These are phyloP conservation scores for Dittrichia graveolens DNA, from an alignment of 129 eudicot species.

Conservation along the genomic window DNA sequence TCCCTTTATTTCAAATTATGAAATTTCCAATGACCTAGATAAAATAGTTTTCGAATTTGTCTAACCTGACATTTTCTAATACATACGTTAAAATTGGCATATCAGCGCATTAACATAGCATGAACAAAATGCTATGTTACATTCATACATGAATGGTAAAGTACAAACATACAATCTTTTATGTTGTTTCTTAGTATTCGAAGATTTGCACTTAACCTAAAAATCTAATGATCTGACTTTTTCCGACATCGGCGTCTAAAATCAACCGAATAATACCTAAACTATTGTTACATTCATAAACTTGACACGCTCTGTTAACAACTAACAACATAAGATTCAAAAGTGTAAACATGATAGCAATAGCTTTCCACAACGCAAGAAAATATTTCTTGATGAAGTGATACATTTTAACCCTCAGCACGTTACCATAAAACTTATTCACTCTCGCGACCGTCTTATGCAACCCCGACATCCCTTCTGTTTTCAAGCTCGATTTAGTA, in stretches of 20 bases:
- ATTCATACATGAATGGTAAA: too few species aligned
- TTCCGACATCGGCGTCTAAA: not conserved
- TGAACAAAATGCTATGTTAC: too few species aligned
- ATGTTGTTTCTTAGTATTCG: not conserved
- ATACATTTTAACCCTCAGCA: slow-evolving; percentile 38
- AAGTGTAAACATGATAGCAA: slow-evolving; percentile 34
- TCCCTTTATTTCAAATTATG: too few species aligned
- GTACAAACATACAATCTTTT: not conserved
- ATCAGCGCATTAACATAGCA: too few species aligned
- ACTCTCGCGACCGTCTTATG: slow-evolving; percentile 35
- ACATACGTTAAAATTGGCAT: too few species aligned
- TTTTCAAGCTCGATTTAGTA: slow-evolving; percentile 28
- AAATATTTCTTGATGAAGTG: slow-evolving; percentile 36
- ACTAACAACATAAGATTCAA: slow-evolving; percentile 35
- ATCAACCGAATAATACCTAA: slow-evolving; percentile 16
- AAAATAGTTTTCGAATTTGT: too few species aligned
- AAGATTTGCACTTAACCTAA: too few species aligned
- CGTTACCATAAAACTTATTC: slow-evolving; percentile 36
- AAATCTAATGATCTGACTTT: not conserved
- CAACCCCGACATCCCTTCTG: slow-evolving; percentile 32
- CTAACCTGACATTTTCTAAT: too few species aligned
- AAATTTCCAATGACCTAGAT: too few species aligned
- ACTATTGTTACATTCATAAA: slow-evolving; percentile 29
- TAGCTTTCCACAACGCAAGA: slow-evolving; percentile 39
- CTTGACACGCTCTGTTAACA: slow-evolving; percentile 24